phyloP scores from a whole-genome alignment of 2,329 filamentous ascomycete genomes.

The Coccinonectria pachysandricola region DNA sequence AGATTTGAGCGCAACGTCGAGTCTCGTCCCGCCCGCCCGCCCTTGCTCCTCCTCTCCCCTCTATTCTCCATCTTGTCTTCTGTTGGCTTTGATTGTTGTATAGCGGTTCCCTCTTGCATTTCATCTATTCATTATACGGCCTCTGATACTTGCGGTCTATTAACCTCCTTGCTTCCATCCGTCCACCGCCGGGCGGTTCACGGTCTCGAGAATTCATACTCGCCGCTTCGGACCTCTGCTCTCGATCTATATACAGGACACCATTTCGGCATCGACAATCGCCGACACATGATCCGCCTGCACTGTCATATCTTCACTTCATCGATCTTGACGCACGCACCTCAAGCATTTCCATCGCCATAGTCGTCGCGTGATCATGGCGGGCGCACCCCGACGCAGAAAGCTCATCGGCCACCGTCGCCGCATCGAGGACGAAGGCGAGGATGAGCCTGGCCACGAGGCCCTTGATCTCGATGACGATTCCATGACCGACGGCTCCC shows the following conservation, averaged over 20 bases:
- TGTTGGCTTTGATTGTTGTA: conserved; percentile 9
- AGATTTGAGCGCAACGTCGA: conserved; percentile 15
- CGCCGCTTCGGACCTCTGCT: conserved; percentile 9
- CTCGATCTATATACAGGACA: conserved; percentile 10
- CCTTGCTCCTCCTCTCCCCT: conserved; percentile 5
- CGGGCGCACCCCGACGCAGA: conserved; percentile 43
- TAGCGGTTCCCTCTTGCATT: conserved; percentile 14
- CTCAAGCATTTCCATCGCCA: conserved; percentile 19
- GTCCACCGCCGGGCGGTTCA: conserved; percentile 19
- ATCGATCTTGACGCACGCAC: conserved; percentile 21
- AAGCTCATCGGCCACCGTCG: conserved; percentile 58
- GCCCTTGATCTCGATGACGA: conserved; percentile 52
- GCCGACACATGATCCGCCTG: conserved; percentile 22
- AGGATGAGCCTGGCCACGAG: conserved; percentile 52
- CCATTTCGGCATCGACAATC: no score
- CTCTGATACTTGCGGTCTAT: conserved; percentile 5
- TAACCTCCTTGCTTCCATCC: conserved; percentile 11
- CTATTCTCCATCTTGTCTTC: conserved; percentile 7
- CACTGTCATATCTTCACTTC: conserved; percentile 14
- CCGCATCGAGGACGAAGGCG: conserved; percentile 59
- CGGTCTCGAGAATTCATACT: conserved; percentile 13
- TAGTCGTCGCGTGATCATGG: conserved; percentile 22
- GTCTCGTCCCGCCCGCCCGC: conserved; percentile 1
- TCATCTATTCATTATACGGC: conserved; percentile 3
- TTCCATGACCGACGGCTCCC: conserved; percentile 54